phyloP scores from a whole-genome alignment of 208 protist genomes.

The Tritrichomonas foetus region DNA sequence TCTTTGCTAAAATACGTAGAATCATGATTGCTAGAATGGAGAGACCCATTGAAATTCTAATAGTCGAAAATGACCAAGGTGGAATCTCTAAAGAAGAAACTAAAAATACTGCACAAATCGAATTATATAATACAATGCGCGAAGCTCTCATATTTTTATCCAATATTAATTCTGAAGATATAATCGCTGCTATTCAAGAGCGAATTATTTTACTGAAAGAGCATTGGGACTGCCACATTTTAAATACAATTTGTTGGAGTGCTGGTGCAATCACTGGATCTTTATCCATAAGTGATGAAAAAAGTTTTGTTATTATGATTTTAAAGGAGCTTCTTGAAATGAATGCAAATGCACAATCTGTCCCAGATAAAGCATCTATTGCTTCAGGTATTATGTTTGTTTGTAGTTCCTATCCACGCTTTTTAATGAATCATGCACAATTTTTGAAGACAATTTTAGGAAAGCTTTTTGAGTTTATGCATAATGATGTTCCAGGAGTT shows the following conservation, averaged over 20 bases:
- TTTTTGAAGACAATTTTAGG: background rate
- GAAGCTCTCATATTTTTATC: background rate
- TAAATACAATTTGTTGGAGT: background rate
- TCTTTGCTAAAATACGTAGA: background rate
- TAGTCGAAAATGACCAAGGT: background rate
- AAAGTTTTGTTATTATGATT: background rate
- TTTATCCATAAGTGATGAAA: background rate
- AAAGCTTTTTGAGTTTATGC: slow-evolving; percentile 6
- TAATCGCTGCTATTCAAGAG: background rate
- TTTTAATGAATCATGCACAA: background rate
- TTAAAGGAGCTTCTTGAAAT: background rate
- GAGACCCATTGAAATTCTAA: background rate
- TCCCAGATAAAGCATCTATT: background rate
- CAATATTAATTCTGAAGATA: background rate
- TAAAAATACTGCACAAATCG: background rate
- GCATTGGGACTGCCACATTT: background rate
- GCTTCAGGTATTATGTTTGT: background rate
- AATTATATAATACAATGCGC: background rate
- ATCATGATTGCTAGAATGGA: background rate
- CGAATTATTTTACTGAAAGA: background rate
- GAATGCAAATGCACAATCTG: background rate
- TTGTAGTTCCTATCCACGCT: background rate
- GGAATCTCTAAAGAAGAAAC: background rate
- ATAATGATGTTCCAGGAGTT: background rate
- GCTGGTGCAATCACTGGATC: background rate